Evolutionary conservation across 2,329 filamentous ascomycete species (phyloP).

Genomic region (Colletotrichum shisoi): DNA sequence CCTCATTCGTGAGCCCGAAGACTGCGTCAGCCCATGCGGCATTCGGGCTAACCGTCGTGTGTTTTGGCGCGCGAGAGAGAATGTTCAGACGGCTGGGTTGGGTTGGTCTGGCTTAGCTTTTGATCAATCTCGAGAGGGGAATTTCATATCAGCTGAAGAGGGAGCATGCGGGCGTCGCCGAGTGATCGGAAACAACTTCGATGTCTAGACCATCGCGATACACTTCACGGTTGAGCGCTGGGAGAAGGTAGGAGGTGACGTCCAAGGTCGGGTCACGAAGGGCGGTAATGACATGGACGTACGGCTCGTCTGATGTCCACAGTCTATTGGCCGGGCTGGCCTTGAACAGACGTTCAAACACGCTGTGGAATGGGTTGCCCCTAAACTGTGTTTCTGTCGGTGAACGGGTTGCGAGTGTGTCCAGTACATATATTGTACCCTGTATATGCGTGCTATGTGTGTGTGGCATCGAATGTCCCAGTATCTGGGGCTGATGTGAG

Average conservation of each 20-base stretch:
- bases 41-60: conserved; percentile 6
- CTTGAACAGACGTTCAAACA: neutral
- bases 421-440: too few relatives aligned
- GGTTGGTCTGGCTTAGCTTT: neutral
- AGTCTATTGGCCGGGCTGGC: neutral
- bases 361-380: conserved; percentile 17
- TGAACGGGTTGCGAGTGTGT: neutral
- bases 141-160: conserved; percentile 18
- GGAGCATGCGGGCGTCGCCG: neutral
- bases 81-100: neutral
- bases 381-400: conserved; percentile 1
- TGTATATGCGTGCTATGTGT: neutral
- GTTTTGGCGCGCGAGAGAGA: neutral
- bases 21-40: conserved; percentile 3
- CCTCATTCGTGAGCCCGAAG: conserved; percentile 3
- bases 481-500: neutral
- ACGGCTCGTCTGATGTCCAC: conserved; percentile 6
- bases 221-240: neutral
- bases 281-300: neutral
- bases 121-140: neutral
- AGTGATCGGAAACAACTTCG: conserved; percentile 10
- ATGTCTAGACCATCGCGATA: neutral
- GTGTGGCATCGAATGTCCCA: conserved; percentile 25
- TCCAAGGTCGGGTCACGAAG: neutral
- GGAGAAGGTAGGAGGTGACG: neutral